phyloP scores from a whole-genome alignment of 371 early-diverging fungal genomes.

The Rhizopus stolonifer region DNA sequence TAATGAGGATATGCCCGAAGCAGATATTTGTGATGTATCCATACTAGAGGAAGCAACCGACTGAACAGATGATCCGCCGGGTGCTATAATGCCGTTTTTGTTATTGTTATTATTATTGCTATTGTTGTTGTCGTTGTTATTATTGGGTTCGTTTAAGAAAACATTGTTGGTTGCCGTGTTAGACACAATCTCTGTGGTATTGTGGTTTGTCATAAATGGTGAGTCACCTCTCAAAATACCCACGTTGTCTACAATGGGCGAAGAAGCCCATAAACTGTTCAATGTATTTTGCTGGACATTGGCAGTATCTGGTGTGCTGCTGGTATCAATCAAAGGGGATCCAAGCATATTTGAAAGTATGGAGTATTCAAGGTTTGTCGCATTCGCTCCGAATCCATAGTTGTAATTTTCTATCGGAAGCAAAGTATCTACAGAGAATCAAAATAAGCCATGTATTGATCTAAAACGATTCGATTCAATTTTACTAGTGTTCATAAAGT shows the following conservation, averaged over 20 bases:
- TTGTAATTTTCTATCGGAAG: conserved; percentile 24
- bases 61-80: conserved; percentile 5
- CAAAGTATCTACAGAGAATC: neutral
- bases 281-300: conserved; percentile 3
- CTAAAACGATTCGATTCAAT: neutral
- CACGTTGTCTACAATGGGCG: conserved; percentile 6
- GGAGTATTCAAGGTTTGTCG: conserved; percentile 87
- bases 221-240: conserved; percentile 5
- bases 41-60: conserved; percentile 32
- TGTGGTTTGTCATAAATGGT: conserved; percentile 6
- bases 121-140: conserved; percentile 7
- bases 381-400: conserved; percentile 80
- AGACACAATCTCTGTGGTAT: conserved; percentile 3
- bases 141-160: neutral
- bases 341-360: conserved; percentile 82
- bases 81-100: too few relatives aligned
- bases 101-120: conserved; percentile 4
- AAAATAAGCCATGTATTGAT: too few relatives aligned
- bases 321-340: conserved; percentile 25
- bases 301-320: neutral
- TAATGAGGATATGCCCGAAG: conserved; percentile 39
- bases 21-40: conserved; percentile 28
- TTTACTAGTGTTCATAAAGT: conserved; percentile 20
- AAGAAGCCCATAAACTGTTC: neutral
- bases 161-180: neutral